Percentiles rank a stretch among this genome's conserved stretches.
phyloP scores from a whole-genome alignment of 2,329 filamentous ascomycete species.

The Daldinia sp. region DNA sequence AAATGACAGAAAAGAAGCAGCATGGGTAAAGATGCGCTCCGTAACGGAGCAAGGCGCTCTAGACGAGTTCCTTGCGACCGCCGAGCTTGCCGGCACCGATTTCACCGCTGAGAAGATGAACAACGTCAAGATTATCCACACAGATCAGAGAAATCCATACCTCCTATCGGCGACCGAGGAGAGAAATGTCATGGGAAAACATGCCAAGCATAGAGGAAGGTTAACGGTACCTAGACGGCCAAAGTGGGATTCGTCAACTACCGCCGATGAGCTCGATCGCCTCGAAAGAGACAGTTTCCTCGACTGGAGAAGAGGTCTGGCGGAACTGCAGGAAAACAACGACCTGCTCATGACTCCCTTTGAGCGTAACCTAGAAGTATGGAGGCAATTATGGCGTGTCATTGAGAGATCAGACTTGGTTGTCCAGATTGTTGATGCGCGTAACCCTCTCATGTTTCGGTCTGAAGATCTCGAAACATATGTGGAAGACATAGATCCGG shows the following conservation, averaged over 20 bases:
- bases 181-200: constrained; percentile 78
- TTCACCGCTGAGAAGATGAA: constrained; percentile 99
- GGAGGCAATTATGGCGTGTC: constrained; percentile 97
- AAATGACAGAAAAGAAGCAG: constrained; percentile 87
- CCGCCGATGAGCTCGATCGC: constrained; percentile 79
- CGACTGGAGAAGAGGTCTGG: constrained; percentile 87
- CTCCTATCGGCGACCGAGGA: constrained; percentile 87
- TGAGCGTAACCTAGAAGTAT: constrained; percentile 95
- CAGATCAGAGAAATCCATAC: constrained; percentile 94
- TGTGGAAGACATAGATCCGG: constrained; percentile 88
- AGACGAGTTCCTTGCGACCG: constrained; percentile 95
- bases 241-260: constrained; percentile 86
- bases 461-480: constrained; percentile 93
- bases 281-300: constrained; percentile 83
- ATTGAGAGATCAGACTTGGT: constrained; percentile 96
- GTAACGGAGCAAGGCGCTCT: constrained; percentile 96
- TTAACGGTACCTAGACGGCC: constrained; percentile 91
- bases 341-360: constrained; percentile 98
- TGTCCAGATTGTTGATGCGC: constrained; percentile 97
- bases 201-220: constrained; percentile 78
- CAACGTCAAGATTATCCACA: constrained; percentile 98
- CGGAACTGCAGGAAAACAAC: constrained; percentile 91
- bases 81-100: constrained; percentile 96
- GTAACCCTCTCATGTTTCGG: constrained; percentile 92
- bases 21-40: constrained; percentile 99